Evolutionary conservation across 2,329 filamentous ascomycete species (phyloP), one percentile per base, ranked within the genome.

Genomic region (Verticillium nonalfalfae): DNA sequence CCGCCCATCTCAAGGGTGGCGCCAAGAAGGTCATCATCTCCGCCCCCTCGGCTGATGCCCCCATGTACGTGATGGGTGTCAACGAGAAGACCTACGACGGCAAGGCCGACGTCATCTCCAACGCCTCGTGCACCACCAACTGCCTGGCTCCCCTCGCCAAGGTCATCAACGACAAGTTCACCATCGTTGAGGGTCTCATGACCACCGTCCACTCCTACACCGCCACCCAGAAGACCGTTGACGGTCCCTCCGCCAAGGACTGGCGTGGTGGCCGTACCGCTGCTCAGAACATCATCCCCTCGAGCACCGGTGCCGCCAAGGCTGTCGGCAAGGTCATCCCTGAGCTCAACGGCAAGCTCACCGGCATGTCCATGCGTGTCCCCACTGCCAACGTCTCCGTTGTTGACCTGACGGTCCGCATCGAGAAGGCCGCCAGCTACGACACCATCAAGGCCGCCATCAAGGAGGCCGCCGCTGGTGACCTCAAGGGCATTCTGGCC

Each of bases 111-210:
- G 89, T 99, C 79, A 91, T 98, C 84, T 98, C 95, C 83, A 99
- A 99, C 85, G 95, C 95, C 73, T 98, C 95, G 72, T 98, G 95
- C 92, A 99, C 95, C 79, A 98, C 95, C 86, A 99, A 99, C 91
- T 98, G 95, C 89, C 84, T 99, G 81, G 95, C 95, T 79, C 95
- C 95, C 78, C 90, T 99, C 69, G 95, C 95, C 85, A 99, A 98
- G 91, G 93, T 98, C 76, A 88, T 99, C 84, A 85, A 99, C 88
- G 94, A 98, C 87, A 96, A 97, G 81, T 99, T 90, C 85, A 89
- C 85, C 80, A 95, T 99, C 78, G 81, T 97, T 75, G 95, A 99
- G 88, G 95, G 94, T 87, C 89, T 98, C 74, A 99, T 99, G 95
- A 98, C 95, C 82, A 99, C 95, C 71, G 88, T 98, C 79, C 95